phyloP scores from a whole-genome alignment of 2,329 filamentous ascomycete species.

The Chaetomium sp. region DNA sequence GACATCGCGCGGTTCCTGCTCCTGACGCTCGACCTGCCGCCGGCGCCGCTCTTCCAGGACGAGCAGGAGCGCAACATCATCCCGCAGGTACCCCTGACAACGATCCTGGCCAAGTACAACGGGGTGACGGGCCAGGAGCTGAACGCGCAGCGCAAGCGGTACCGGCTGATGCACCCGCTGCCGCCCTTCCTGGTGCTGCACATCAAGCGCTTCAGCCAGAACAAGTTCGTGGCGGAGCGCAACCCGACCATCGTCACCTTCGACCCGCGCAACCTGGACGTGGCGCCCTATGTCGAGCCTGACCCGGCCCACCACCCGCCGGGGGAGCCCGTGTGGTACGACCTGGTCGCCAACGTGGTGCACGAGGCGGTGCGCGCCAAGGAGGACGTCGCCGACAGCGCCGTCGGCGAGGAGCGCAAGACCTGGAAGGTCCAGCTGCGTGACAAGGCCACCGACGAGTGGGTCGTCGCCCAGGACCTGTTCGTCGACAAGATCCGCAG shows the following conservation, averaged over 20 bases:
- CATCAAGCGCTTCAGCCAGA: slow-evolving; percentile 94
- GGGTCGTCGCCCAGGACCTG: slow-evolving; percentile 91
- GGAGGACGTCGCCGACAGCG: slow-evolving; percentile 83
- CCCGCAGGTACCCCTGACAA: slow-evolving; percentile 81
- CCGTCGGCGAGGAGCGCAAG: slow-evolving; percentile 72
- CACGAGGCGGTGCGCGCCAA: slow-evolving; percentile 77
- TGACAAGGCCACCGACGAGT: slow-evolving; percentile 79
- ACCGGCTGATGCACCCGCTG: slow-evolving; percentile 84
- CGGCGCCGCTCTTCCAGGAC: slow-evolving; percentile 93
- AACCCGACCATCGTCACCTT: slow-evolving; percentile 99
- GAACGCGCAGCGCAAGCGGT: slow-evolving; percentile 82
- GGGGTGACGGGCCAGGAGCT: slow-evolving; percentile 85
- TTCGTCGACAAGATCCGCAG: slow-evolving; percentile 88
- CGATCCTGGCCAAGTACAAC: slow-evolving; percentile 90
- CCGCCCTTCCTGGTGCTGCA: slow-evolving; percentile 92
- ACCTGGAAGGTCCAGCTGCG: slow-evolving; percentile 92
- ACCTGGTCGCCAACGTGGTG: slow-evolving; percentile 92
- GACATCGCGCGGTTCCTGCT: slow-evolving; percentile 83
- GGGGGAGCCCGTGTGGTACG: slow-evolving; percentile 87
- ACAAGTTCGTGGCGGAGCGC: slow-evolving; percentile 94
- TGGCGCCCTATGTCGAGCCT: slow-evolving; percentile 88
- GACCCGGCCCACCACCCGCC: slow-evolving; percentile 70
- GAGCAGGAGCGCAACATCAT: slow-evolving; percentile 95
- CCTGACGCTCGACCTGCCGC: slow-evolving; percentile 87
- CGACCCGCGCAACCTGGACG: slow-evolving; percentile 78